phyloP scores from a whole-genome alignment of 176 grass and related monocot species.

The Ampelocalamus luodianensis region DNA sequence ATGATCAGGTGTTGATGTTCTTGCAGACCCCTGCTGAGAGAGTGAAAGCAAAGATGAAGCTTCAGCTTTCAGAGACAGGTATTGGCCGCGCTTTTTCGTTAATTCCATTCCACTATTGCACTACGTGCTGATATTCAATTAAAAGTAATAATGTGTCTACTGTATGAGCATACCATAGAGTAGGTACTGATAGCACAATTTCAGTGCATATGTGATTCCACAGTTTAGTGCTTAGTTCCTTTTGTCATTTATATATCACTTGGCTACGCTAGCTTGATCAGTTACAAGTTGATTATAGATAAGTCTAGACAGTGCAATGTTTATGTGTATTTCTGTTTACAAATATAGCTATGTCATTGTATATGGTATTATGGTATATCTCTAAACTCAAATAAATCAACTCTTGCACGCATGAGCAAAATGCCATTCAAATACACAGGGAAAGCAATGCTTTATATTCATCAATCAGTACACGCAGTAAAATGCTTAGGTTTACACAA shows the following conservation, averaged over 20 bases:
- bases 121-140: neutral
- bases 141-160: neutral
- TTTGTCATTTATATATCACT: neutral
- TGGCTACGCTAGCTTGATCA: neutral
- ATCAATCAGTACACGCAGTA: neutral
- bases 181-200: neutral
- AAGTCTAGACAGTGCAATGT: neutral
- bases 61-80: slow-evolving; percentile 93
- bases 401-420: neutral
- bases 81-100: neutral
- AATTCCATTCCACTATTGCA: neutral
- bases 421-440: slow-evolving; percentile 18
- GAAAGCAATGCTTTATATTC: neutral
- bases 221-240: neutral
- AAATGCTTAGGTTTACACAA: neutral
- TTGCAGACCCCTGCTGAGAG: slow-evolving; percentile 83
- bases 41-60: slow-evolving; percentile 98
- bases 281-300: neutral
- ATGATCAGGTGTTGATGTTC: slow-evolving; percentile 33
- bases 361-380: neutral
- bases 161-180: neutral
- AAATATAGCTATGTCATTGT: neutral
- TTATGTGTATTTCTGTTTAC: neutral
- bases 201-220: neutral
- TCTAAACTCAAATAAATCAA: slow-evolving; percentile 22